Percentiles rank a stretch among this genome's conserved stretches.
These are phyloP conservation scores for Cicer pinnatifidum DNA, from an alignment of 306 rosid genomes.

Conservation along the genomic window DNA sequence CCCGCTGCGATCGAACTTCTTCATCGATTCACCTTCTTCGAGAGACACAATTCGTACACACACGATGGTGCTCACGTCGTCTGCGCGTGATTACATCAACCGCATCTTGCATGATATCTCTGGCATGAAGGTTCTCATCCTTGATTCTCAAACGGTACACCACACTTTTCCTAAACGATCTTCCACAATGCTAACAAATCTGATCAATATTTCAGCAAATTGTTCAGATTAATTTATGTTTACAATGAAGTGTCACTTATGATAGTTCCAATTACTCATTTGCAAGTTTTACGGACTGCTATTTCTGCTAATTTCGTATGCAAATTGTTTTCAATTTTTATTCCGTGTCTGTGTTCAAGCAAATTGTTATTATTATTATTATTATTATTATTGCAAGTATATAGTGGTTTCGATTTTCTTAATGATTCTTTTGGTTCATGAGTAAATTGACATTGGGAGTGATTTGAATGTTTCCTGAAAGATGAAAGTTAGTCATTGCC, in stretches of 20 bases:
- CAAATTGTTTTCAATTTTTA: not conserved
- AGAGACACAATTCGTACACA: constrained; percentile 11
- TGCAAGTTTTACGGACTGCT: not conserved
- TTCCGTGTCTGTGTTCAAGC: not conserved
- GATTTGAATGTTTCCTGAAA: constrained; percentile 24
- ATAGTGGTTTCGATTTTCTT: constrained; percentile 6
- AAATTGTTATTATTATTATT: not conserved
- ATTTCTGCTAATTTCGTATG: constrained; percentile 16
- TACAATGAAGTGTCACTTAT: constrained; percentile 19
- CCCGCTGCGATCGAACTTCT: constrained; percentile 1
- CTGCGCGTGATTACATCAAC: constrained; percentile 81
- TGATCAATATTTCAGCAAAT: constrained; percentile 3
- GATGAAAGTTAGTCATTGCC: constrained; percentile 5
- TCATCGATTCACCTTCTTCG: constrained; percentile 30
- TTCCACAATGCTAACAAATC: constrained; percentile 27
- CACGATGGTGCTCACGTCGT: constrained; percentile 71
- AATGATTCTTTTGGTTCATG: not conserved
- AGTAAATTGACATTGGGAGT: not conserved
- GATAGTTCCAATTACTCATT: constrained; percentile 29
- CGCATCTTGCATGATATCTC: constrained; percentile 97
- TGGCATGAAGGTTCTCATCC: constrained; percentile 97
- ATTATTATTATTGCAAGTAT: not conserved
- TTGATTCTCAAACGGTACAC: constrained; percentile 90
- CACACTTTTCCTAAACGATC: constrained; percentile 20
- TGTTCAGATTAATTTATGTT: not conserved